Percentiles rank a stretch among this genome's conserved stretches.
Conservation (phyloP, 371 early-diverging fungal genomes). For the Smittium culicis region DNA sequence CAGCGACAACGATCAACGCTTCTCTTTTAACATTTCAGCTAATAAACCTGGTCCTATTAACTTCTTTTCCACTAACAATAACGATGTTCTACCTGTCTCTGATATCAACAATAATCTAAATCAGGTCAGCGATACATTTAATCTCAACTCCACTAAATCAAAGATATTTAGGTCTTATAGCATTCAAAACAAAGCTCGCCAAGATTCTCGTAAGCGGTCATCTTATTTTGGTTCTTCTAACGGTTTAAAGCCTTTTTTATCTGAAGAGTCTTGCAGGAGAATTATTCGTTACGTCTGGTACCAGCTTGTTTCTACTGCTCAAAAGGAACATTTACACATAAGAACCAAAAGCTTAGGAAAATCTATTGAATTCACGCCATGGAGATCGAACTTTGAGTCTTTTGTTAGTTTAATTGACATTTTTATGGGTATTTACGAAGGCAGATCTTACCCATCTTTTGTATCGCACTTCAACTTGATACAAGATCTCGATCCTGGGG, state of each 20-base stretch:
- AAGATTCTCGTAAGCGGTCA: conserved; percentile 22
- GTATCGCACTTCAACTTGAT: conserved; percentile 23
- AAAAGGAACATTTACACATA: conserved; percentile 15
- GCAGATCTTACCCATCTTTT: conserved; percentile 19
- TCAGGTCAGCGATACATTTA: not conserved
- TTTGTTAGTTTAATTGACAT: conserved; percentile 15
- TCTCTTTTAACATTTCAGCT: not conserved
- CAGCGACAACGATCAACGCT: not conserved
- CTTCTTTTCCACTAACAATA: not conserved
- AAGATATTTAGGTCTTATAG: conserved; percentile 4
- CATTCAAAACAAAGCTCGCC: conserved; percentile 13
- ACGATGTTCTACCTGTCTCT: not conserved
- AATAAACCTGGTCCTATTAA: not conserved
- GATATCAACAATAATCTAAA: not conserved
- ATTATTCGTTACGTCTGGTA: conserved; percentile 27
- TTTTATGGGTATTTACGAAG: conserved; percentile 21
- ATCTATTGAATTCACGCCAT: not conserved
- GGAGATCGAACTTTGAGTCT: not conserved
- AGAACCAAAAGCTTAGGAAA: not conserved
- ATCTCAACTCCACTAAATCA: not conserved
- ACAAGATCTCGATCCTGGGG: conserved; percentile 30
- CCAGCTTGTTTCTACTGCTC: conserved; percentile 23
- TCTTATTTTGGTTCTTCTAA: conserved; percentile 13
- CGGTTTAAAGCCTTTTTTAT: conserved; percentile 12
- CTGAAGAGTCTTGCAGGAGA: conserved; percentile 26